These are phyloP conservation scores for Aquanectria penicillioides DNA, from an alignment of 2,329 filamentous ascomycete genomes.

Conservation along the genomic window DNA sequence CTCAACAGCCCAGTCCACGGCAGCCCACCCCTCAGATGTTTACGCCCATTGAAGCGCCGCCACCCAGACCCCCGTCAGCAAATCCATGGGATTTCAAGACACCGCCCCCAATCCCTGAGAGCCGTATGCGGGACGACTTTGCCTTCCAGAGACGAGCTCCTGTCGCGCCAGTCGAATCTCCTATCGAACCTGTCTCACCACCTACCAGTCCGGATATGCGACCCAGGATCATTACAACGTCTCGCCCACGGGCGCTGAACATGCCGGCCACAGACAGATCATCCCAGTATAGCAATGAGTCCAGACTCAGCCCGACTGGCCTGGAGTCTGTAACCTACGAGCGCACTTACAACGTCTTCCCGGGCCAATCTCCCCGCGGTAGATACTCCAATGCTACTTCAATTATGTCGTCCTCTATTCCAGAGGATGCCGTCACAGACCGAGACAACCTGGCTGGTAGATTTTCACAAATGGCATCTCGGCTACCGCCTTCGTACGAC, in stretches of 20 bases:
- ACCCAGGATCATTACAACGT: conserved; percentile 8
- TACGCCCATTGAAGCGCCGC: conserved; percentile 36
- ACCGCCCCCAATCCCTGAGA: conserved; percentile 33
- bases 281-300: conserved; percentile 37
- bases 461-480: conserved; percentile 30
- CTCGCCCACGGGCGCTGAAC: conserved; percentile 35
- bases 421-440: conserved; percentile 39
- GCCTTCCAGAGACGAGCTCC: conserved; percentile 39
- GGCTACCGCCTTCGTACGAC: conserved; percentile 21
- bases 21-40: too few species aligned
- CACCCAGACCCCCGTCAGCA: conserved; percentile 50
- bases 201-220: conserved; percentile 34
- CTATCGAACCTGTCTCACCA: conserved; percentile 34
- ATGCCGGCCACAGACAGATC: conserved; percentile 27
- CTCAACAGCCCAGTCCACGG: too few species aligned
- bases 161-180: conserved; percentile 35
- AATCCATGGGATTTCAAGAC: conserved; percentile 55
- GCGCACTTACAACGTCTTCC: conserved; percentile 39
- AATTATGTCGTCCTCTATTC: conserved; percentile 40
- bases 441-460: conserved; percentile 25
- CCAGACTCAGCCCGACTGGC: conserved; percentile 33
- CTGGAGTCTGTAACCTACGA: conserved; percentile 32
- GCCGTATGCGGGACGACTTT: conserved; percentile 32
- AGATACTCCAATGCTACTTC: conserved; percentile 36
- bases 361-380: conserved; percentile 27